A percentile compares a stretch with the other conserved stretches of the same genome.
Evolutionary conservation across 495 filamentous ascomycete species (phyloP).

Genomic region (Penicillium riverlandense): DNA sequence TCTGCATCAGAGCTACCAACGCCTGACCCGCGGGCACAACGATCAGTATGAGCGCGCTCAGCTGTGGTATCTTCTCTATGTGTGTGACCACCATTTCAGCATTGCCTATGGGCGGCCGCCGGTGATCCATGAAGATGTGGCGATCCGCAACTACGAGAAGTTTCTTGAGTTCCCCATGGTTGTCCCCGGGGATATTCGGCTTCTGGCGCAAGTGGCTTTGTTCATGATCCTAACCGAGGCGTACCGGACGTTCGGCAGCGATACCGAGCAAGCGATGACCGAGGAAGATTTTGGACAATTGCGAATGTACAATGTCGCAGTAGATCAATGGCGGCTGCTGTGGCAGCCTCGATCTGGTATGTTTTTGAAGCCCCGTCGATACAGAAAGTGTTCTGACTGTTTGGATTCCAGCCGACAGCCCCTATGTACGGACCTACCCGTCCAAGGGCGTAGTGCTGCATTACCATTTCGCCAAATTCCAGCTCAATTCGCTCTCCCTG

Average conservation of each 20-base stretch:
- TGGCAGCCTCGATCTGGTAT: conserved; percentile 48
- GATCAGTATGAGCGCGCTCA: conserved; percentile 46
- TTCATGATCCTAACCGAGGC: conserved; percentile 52
- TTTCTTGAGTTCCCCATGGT: conserved; percentile 42
- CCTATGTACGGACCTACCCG: conserved; percentile 49
- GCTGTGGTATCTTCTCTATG: conserved; percentile 46
- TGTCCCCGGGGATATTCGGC: conserved; percentile 44
- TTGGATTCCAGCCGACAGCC: conserved; percentile 32
- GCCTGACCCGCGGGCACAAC: conserved; percentile 32
- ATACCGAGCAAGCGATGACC: conserved; percentile 44
- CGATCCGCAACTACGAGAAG: conserved; percentile 44
- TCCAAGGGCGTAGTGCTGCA: conserved; percentile 54
- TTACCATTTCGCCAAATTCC: conserved; percentile 55
- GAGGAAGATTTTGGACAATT: conserved; percentile 47
- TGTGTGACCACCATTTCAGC: conserved; percentile 51
- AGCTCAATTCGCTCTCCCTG: conserved; percentile 52
- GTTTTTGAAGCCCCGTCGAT: not conserved
- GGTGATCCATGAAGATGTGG: conserved; percentile 46
- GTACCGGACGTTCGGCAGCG: conserved; percentile 50
- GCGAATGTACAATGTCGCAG: conserved; percentile 44
- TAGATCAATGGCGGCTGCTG: conserved; percentile 51
- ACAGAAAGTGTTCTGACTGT: not conserved
- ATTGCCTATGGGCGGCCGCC: conserved; percentile 49
- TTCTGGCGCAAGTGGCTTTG: conserved; percentile 49
- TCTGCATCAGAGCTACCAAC: conserved; percentile 44